phyloP scores from a whole-genome alignment of 306 rosid species.

The Prunus campanulata region DNA sequence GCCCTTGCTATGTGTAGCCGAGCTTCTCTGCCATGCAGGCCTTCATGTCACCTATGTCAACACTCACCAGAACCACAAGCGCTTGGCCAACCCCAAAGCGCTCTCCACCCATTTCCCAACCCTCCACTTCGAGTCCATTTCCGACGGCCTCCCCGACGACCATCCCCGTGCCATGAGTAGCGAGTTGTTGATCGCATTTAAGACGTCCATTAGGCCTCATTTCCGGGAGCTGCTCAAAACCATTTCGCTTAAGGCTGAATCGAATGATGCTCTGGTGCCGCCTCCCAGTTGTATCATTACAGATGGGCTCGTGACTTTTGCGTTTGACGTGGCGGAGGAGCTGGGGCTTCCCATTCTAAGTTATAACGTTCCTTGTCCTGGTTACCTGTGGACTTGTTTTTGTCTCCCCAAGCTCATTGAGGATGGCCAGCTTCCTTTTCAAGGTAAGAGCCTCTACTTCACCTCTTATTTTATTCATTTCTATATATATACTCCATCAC shows the following conservation, averaged over 20 bases:
- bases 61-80: neutral
- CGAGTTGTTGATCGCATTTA: neutral
- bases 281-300: neutral
- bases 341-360: neutral
- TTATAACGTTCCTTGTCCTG: no score
- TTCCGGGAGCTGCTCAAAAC: neutral
- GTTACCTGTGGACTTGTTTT: neutral
- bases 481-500: no score
- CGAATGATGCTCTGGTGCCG: no score
- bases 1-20: slow-evolving; percentile 9
- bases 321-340: slow-evolving; percentile 5
- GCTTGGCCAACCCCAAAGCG: neutral
- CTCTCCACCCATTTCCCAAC: slow-evolving; percentile 11
- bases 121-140: slow-evolving; percentile 5
- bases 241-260: neutral
- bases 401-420: slow-evolving; percentile 1
- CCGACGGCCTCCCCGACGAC: slow-evolving; percentile 4
- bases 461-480: no score
- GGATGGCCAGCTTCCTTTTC: slow-evolving; percentile 9
- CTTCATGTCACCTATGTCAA: slow-evolving; percentile 14
- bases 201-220: neutral
- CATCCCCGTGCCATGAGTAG: neutral
- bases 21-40: slow-evolving; percentile 4
- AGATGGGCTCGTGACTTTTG: neutral
- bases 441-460: neutral